phyloP scores from a whole-genome alignment of 2,329 filamentous ascomycete genomes.

The Coniella lustricola region DNA sequence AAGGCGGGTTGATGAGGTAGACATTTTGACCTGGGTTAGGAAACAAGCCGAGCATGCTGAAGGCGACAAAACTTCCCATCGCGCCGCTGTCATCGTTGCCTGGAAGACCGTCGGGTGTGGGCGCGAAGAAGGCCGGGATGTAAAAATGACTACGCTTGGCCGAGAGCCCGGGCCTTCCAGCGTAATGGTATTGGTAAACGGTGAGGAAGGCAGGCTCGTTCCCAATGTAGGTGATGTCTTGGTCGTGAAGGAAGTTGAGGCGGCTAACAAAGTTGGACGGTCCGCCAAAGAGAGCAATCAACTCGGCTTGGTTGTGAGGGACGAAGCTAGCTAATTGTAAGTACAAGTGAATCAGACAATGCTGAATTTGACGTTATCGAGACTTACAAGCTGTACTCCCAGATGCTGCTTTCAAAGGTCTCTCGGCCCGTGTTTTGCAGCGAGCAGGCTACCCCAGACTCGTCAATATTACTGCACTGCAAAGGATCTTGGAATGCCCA shows the following conservation, averaged over 20 bases:
- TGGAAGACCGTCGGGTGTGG: slow-evolving; percentile 52
- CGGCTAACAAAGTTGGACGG: slow-evolving; percentile 48
- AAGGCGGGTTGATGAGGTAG: slow-evolving; percentile 65
- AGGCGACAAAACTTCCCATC: slow-evolving; percentile 60
- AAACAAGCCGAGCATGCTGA: slow-evolving; percentile 65
- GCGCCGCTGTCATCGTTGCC: slow-evolving; percentile 67
- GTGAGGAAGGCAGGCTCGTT: slow-evolving; percentile 56
- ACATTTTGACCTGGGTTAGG: slow-evolving; percentile 63
- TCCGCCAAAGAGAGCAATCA: slow-evolving; percentile 56
- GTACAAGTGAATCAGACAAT: not conserved
- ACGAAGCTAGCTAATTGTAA: slow-evolving; percentile 33
- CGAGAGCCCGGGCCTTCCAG: slow-evolving; percentile 52
- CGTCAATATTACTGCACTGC: slow-evolving; percentile 49
- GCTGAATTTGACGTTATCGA: not conserved
- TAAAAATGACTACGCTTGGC: slow-evolving; percentile 53
- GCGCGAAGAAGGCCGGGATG: slow-evolving; percentile 57
- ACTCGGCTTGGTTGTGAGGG: slow-evolving; percentile 43
- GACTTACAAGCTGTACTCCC: slow-evolving; percentile 64
- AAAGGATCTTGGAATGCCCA: slow-evolving; percentile 65
- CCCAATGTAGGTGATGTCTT: slow-evolving; percentile 52
- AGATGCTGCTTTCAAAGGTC: slow-evolving; percentile 65
- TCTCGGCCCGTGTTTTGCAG: slow-evolving; percentile 56
- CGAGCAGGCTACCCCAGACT: slow-evolving; percentile 46
- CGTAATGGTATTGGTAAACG: slow-evolving; percentile 64
- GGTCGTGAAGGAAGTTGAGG: slow-evolving; percentile 58